These are phyloP conservation scores for Rhodomyrtus tomentosa DNA, from an alignment of 345 rosid species.

Conservation along the genomic window DNA sequence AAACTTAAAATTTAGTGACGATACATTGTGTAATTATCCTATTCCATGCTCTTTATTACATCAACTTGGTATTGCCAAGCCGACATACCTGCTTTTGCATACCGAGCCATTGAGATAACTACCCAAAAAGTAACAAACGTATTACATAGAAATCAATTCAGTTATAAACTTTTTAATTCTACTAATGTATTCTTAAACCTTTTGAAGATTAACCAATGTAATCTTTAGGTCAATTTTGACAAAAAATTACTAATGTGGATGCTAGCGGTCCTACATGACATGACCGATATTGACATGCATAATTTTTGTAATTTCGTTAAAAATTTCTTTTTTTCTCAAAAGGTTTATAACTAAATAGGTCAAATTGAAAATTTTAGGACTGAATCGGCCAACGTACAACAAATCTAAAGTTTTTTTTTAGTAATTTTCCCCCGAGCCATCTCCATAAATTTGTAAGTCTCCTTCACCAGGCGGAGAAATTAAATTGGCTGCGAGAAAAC, in stretches of 20 bases:
- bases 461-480: neutral
- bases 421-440: neutral
- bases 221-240: too few relatives aligned
- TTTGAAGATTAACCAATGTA: too few relatives aligned
- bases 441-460: neutral
- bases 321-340: neutral
- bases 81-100: neutral
- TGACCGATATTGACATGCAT: neutral
- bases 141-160: neutral
- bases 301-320: neutral
- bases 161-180: neutral
- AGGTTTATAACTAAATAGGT: neutral
- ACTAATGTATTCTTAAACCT: neutral
- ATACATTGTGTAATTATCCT: neutral
- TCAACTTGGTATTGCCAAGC: neutral
- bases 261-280: fast-evolving
- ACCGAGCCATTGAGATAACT: neutral
- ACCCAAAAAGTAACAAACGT: neutral
- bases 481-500: neutral
- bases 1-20: neutral
- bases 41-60: neutral
- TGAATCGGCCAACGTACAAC: neutral
- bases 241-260: neutral
- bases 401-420: neutral
- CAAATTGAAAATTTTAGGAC: neutral